Percentiles rank a stretch among this genome's conserved stretches.
phyloP scores from a whole-genome alignment of 441 rosid genomes.

The Kokia cookei region DNA sequence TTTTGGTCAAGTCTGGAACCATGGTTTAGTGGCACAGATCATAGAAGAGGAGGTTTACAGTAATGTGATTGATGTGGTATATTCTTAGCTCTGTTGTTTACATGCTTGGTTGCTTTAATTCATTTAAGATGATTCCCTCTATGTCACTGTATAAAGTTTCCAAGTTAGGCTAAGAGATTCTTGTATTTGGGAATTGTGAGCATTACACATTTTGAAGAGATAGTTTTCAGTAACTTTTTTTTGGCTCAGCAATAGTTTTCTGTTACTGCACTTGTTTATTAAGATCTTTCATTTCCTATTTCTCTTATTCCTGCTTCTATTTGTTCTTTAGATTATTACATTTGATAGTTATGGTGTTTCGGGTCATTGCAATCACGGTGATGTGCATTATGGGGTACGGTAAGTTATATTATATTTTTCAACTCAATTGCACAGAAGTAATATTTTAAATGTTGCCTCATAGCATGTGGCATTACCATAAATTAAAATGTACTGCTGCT shows the following conservation, averaged over 20 bases:
- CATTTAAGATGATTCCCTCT: background rate
- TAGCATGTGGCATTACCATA: background rate
- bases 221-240: background rate
- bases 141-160: background rate
- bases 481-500: background rate
- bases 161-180: background rate
- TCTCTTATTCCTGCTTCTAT: background rate
- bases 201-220: background rate
- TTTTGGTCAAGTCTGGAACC: conserved; percentile 65
- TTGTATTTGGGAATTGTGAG: background rate
- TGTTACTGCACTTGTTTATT: background rate
- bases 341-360: conserved; percentile 76
- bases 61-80: conserved; percentile 48
- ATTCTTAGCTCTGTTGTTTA: conserved; percentile 15
- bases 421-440: background rate
- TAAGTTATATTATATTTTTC: conserved; percentile 23
- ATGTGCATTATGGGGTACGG: conserved; percentile 63
- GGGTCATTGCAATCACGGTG: conserved; percentile 80
- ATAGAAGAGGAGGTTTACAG: conserved; percentile 52
- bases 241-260: background rate
- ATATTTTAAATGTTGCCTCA: background rate
- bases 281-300: background rate
- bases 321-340: conserved; percentile 51
- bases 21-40: conserved; percentile 41
- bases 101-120: conserved; percentile 13